These are phyloP conservation scores for Avicennia marina DNA, from an alignment of 257 asterid species.

Conservation along the genomic window DNA sequence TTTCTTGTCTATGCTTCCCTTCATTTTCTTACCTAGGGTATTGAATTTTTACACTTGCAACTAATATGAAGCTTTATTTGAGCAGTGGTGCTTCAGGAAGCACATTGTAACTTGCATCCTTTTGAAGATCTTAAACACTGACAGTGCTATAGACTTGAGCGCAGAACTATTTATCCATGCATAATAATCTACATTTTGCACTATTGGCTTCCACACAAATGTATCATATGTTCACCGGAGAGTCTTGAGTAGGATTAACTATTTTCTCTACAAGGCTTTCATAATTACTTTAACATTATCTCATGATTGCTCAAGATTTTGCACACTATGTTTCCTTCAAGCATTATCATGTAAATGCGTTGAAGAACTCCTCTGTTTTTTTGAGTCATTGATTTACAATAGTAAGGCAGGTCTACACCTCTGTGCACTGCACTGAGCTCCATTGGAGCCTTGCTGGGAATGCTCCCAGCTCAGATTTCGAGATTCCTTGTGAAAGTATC, in stretches of 20 bases:
- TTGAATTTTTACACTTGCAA: too few species aligned
- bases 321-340: not conserved
- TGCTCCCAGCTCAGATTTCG: constrained; percentile 45
- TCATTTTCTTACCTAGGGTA: too few species aligned
- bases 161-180: too few species aligned
- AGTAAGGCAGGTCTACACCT: constrained; percentile 41
- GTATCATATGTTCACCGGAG: too few species aligned
- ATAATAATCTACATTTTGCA: too few species aligned
- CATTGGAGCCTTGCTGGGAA: constrained; percentile 56
- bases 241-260: not conserved
- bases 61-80: too few species aligned
- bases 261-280: not conserved
- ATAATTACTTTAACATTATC: too few species aligned
- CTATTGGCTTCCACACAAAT: too few species aligned
- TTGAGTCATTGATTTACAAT: constrained; percentile 1
- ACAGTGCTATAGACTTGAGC: too few species aligned
- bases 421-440: constrained; percentile 47
- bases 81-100: too few species aligned
- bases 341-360: not conserved
- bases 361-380: not conserved
- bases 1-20: not conserved
- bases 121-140: too few species aligned
- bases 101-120: too few species aligned
- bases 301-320: not conserved
- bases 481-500: constrained; percentile 44